phyloP scores from a whole-genome alignment of 805 yeast species.

The Yarrowia hollandica region DNA sequence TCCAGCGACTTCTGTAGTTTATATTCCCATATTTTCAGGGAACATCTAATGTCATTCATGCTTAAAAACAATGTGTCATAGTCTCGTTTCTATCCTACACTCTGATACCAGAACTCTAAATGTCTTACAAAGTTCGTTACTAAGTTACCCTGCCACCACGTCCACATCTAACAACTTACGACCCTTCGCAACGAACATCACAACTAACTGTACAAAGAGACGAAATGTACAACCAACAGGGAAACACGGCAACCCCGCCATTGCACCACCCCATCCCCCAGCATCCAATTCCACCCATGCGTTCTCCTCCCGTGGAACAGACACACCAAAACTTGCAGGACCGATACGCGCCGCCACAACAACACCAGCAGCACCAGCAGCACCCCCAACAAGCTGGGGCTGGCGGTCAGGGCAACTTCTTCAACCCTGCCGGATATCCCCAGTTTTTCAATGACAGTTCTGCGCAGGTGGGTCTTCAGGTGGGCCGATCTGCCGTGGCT shows the following conservation, averaged over 20 bases:
- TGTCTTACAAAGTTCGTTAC: too few species aligned
- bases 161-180: too few species aligned
- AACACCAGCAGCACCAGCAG: conserved; percentile 36
- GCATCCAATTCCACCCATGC: conserved; percentile 46
- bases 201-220: background rate
- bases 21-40: too few species aligned
- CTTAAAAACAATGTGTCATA: too few species aligned
- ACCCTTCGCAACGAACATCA: too few species aligned
- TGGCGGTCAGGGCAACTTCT: conserved; percentile 39
- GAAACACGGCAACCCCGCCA: conserved; percentile 40
- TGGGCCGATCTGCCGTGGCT: conserved; percentile 80
- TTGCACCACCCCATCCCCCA: conserved; percentile 49
- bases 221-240: conserved; percentile 7
- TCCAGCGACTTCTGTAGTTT: too few species aligned
- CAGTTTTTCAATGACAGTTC: conserved; percentile 72
- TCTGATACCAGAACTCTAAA: too few species aligned
- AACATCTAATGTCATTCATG: too few species aligned
- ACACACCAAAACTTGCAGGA: conserved; percentile 30
- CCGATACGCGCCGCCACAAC: conserved; percentile 35
- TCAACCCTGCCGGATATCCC: conserved; percentile 35
- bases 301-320: conserved; percentile 39
- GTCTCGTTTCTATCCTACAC: too few species aligned
- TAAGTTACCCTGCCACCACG: conserved; percentile 20
- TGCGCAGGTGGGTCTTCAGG: conserved; percentile 80
- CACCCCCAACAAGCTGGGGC: conserved; percentile 31